A percentile compares a stretch with the other conserved stretches of the same genome.
Evolutionary conservation across 257 asterid genomes (phyloP).

Genomic region (Solanum microdontum): DNA sequence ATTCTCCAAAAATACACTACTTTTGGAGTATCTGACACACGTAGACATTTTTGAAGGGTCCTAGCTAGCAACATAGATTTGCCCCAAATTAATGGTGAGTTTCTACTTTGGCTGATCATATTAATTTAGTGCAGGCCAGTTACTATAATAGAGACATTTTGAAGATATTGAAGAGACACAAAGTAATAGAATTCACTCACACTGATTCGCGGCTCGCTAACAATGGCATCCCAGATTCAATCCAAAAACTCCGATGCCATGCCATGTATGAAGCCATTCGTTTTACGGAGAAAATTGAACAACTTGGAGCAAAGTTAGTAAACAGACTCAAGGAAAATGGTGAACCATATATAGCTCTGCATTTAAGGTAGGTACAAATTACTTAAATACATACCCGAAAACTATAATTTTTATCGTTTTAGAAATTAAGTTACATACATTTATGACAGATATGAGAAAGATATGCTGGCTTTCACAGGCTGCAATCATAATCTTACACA

Average conservation of each 20-base stretch:
- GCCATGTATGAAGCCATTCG: conserved; percentile 34
- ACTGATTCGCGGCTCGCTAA: conserved; percentile 30
- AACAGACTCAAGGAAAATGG: conserved; percentile 17
- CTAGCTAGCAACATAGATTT: background rate
- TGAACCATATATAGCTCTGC: conserved; percentile 26
- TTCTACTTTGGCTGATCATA: background rate
- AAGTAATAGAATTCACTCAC: conserved; percentile 23
- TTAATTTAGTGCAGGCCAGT: conserved; percentile 19
- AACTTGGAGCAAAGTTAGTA: conserved; percentile 15
- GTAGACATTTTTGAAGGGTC: background rate
- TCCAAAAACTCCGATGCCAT: conserved; percentile 30
- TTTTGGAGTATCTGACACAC: background rate
- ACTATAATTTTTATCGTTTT: background rate
- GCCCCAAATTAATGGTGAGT: background rate
- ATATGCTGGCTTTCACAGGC: conserved; percentile 45
- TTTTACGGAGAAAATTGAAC: conserved; percentile 14
- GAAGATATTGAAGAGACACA: conserved; percentile 5
- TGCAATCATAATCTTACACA: conserved; percentile 29
- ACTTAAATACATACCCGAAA: background rate
- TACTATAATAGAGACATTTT: conserved; percentile 20
- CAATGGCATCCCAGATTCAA: conserved; percentile 20
- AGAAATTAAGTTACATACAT: background rate
- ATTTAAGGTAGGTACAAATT: conserved; percentile 18
- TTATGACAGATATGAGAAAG: conserved; percentile 28
- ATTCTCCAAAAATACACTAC: background rate